These are phyloP conservation scores for Notholithocarpus densiflorus DNA, from an alignment of 306 rosid species.

Conservation along the genomic window DNA sequence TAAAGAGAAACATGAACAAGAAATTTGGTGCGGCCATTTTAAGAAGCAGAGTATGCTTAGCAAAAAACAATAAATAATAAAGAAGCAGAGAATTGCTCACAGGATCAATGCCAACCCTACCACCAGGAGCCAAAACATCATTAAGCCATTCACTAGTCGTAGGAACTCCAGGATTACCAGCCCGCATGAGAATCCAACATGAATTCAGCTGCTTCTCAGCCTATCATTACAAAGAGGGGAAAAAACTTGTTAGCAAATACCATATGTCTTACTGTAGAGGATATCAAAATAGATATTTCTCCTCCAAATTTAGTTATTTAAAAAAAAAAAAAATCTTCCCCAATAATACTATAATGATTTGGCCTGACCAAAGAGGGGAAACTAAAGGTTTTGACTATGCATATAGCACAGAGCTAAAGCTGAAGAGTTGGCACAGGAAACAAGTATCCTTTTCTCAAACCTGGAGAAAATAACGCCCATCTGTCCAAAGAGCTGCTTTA, in stretches of 20 bases:
- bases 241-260: neutral
- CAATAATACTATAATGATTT: too few relatives aligned
- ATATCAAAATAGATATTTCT: neutral
- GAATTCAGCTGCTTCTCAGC: conserved; percentile 90
- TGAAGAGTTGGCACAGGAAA: neutral
- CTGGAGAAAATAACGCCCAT: conserved; percentile 98
- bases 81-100: conserved; percentile 54
- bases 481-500: conserved; percentile 96
- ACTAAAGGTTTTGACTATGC: neutral
- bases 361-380: neutral
- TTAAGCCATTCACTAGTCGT: conserved; percentile 85
- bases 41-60: conserved; percentile 14
- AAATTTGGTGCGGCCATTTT: neutral
- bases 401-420: neutral
- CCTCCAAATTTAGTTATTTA: neutral
- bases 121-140: conserved; percentile 79
- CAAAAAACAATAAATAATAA: neutral
- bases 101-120: conserved; percentile 93
- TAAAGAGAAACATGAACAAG: neutral
- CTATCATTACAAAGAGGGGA: conserved; percentile 30
- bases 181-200: conserved; percentile 93
- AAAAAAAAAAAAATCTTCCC: too few relatives aligned
- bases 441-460: conserved; percentile 25
- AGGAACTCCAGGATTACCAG: conserved; percentile 86
- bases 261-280: neutral